Evolutionary conservation across 2,329 filamentous ascomycete genomes (phyloP).

Genomic region (Acrocalymma vagum): DNA sequence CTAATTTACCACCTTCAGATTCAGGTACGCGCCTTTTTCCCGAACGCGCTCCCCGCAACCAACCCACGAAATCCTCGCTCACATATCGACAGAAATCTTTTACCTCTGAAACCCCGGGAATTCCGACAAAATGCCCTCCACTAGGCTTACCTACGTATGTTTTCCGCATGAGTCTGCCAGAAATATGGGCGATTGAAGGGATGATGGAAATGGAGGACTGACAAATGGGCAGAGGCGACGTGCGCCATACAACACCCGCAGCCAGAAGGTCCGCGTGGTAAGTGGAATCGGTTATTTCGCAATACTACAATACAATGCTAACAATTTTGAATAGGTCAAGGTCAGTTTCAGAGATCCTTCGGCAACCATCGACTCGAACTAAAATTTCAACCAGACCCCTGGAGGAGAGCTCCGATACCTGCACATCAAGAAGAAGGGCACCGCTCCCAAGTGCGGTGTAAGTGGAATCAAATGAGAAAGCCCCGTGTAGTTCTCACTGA

Average conservation of each 20-base stretch:
- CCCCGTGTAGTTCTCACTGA: slow-evolving; percentile 15
- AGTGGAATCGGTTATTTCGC: slow-evolving; percentile 7
- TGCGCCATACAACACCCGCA: slow-evolving; percentile 90
- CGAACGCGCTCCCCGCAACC: slow-evolving; percentile 5
- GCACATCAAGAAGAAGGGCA: slow-evolving; percentile 99
- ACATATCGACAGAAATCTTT: slow-evolving; percentile 35
- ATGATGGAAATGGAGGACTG: slow-evolving; percentile 30
- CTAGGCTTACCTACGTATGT: slow-evolving; percentile 66
- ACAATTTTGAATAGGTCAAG: slow-evolving; percentile 32
- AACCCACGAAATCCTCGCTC: slow-evolving; percentile 28
- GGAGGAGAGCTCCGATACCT: slow-evolving; percentile 95
- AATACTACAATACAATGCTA: slow-evolving; percentile 7
- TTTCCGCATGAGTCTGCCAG: slow-evolving; percentile 7
- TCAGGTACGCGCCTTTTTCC: slow-evolving; percentile 33
- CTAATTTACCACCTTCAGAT: slow-evolving; percentile 24
- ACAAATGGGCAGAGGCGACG: slow-evolving; percentile 61
- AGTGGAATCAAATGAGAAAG: slow-evolving; percentile 21
- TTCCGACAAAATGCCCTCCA: slow-evolving; percentile 61
- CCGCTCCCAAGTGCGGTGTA: slow-evolving; percentile 86
- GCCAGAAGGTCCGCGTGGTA: slow-evolving; percentile 85
- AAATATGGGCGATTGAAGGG: slow-evolving; percentile 12
- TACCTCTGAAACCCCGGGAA: slow-evolving; percentile 44
- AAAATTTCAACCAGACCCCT: slow-evolving; percentile 78
- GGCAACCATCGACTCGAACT: slow-evolving; percentile 5
- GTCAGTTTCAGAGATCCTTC: slow-evolving; percentile 13